Percentiles rank a stretch among this genome's conserved stretches.
Conservation (phyloP, 257 asterid species). For the Avicennia marina region DNA sequence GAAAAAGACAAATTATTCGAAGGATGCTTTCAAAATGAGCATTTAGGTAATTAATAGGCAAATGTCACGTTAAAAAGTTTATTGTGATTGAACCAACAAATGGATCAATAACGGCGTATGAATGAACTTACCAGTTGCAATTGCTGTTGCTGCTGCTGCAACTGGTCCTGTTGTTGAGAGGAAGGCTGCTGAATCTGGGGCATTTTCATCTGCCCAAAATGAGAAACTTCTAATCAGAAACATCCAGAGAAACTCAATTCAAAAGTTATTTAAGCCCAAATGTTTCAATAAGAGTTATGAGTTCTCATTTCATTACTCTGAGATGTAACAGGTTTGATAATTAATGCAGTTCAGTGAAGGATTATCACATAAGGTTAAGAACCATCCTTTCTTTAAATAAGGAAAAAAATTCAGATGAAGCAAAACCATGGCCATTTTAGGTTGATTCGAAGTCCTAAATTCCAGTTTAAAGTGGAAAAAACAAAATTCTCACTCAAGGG, state of each 20-base stretch:
- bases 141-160: conserved; percentile 51
- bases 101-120: conserved; percentile 8
- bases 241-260: neutral
- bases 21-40: neutral
- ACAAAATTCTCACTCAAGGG: too few relatives aligned
- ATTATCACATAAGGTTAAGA: neutral
- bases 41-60: neutral
- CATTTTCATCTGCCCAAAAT: conserved; percentile 47
- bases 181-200: conserved; percentile 56
- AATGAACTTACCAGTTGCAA: conserved; percentile 47
- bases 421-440: too few relatives aligned
- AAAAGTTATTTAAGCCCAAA: neutral
- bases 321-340: neutral
- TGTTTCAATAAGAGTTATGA: neutral
- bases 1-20: neutral
- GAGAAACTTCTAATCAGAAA: conserved; percentile 13
- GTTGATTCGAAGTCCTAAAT: too few relatives aligned
- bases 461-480: too few relatives aligned
- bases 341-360: neutral
- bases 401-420: too few relatives aligned
- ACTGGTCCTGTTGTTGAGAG: conserved; percentile 57
- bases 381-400: neutral
- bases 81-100: conserved; percentile 10
- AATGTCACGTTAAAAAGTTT: conserved; percentile 1
- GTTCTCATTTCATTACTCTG: neutral